Evolutionary conservation across 148 eudicot species (phyloP).

Genomic region (Nyssa sinensis): DNA sequence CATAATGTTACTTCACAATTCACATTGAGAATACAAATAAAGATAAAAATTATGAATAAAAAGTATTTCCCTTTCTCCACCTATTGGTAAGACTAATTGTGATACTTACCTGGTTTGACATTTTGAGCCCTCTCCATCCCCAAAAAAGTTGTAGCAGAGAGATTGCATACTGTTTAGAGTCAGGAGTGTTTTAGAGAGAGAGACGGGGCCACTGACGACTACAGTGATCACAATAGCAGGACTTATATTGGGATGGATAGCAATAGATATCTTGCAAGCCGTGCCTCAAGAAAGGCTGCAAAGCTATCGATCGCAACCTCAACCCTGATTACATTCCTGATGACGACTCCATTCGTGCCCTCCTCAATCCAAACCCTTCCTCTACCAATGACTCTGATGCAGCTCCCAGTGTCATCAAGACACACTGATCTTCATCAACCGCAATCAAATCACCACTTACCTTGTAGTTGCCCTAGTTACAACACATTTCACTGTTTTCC

Average conservation of each 20-base stretch:
- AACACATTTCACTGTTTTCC: neutral
- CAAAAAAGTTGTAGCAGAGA: neutral
- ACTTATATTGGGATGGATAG: slow-evolving; percentile 60
- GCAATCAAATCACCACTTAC: neutral
- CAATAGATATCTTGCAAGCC: slow-evolving; percentile 86
- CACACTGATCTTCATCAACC: slow-evolving; percentile 23
- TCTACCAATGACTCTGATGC: slow-evolving; percentile 25
- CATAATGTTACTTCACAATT: no score
- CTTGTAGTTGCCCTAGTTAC: neutral
- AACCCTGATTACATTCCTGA: slow-evolving; percentile 92
- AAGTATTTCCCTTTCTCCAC: no score
- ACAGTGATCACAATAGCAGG: slow-evolving; percentile 75
- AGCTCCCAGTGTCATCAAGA: slow-evolving; percentile 29
- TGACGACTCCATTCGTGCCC: slow-evolving; percentile 50
- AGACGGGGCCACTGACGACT: slow-evolving; percentile 71
- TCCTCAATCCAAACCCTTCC: slow-evolving; percentile 44
- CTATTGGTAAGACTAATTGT: neutral
- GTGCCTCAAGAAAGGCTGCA: slow-evolving; percentile 81
- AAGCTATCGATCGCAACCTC: slow-evolving; percentile 79
- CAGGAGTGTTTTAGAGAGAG: slow-evolving; percentile 20
- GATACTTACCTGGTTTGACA: neutral
- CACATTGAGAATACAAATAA: no score
- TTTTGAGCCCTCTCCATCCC: neutral
- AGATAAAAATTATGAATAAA: no score
- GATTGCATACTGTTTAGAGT: neutral